phyloP scores from a whole-genome alignment of 306 rosid species.

The Castanea crenata region DNA sequence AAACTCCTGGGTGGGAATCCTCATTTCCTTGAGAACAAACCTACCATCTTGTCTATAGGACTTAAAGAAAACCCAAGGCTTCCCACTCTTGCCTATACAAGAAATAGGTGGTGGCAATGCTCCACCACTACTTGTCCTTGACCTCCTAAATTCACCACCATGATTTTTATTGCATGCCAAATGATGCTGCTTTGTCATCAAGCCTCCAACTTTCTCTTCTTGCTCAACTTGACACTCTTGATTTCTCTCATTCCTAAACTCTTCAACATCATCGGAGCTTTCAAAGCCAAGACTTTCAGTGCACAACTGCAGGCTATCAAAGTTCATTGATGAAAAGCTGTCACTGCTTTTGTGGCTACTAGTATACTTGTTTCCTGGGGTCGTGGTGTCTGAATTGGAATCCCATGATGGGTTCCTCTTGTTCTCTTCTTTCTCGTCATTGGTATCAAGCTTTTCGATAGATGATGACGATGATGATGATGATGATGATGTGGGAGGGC shows the following conservation, averaged over 20 bases:
- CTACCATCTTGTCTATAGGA: constrained; percentile 69
- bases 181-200: constrained; percentile 17
- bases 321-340: constrained; percentile 61
- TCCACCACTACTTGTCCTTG: constrained; percentile 43
- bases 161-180: not conserved
- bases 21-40: constrained; percentile 66
- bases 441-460: not conserved
- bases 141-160: constrained; percentile 44
- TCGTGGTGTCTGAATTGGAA: constrained; percentile 9
- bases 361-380: constrained; percentile 14
- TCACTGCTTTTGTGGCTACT: constrained; percentile 44
- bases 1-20: constrained; percentile 59
- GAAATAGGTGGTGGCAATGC: constrained; percentile 89
- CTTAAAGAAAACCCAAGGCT: constrained; percentile 67
- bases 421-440: constrained; percentile 2
- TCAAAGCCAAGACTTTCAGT: constrained; percentile 95
- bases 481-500: constrained; percentile 3
- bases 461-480: constrained; percentile 18
- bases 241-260: constrained; percentile 30
- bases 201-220: constrained; percentile 22
- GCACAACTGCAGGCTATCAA: constrained; percentile 81
- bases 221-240: constrained; percentile 15
- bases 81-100: constrained; percentile 63
- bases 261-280: constrained; percentile 83
- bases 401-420: constrained; percentile 21